Conservation (phyloP, 495 filamentous ascomycete genomes). For the Talaromyces liani region DNA sequence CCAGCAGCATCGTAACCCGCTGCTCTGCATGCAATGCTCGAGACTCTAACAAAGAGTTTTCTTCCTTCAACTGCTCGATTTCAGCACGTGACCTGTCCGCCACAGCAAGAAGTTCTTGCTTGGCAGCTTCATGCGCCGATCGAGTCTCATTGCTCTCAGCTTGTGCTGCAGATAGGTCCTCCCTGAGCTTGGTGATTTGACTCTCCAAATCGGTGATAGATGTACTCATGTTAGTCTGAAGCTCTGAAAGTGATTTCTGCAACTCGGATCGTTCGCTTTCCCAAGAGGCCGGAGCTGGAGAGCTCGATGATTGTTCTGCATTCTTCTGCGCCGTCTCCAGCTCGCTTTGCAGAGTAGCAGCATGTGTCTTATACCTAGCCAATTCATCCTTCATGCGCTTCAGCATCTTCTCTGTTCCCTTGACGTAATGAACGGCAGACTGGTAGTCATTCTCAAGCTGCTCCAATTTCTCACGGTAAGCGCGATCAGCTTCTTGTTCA, state of each 20-base stretch:
- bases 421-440: constrained; percentile 99
- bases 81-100: constrained; percentile 55
- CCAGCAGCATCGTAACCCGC: constrained; percentile 84
- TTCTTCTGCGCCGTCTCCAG: constrained; percentile 48
- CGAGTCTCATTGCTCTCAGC: constrained; percentile 60
- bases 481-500: constrained; percentile 72
- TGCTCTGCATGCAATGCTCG: constrained; percentile 85
- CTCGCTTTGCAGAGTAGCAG: constrained; percentile 73
- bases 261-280: constrained; percentile 66
- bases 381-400: constrained; percentile 98
- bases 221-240: constrained; percentile 59
- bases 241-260: constrained; percentile 53
- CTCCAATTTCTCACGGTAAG: constrained; percentile 84
- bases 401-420: constrained; percentile 98
- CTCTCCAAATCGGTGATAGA: constrained; percentile 61
- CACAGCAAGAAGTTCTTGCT: constrained; percentile 48
- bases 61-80: constrained; percentile 71
- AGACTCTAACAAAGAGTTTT: constrained; percentile 70
- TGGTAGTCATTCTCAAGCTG: constrained; percentile 95
- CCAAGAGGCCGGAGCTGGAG: constrained; percentile 54
- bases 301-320: constrained; percentile 27
- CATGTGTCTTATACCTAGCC: constrained; percentile 77
- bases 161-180: constrained; percentile 55
- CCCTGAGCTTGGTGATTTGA: constrained; percentile 58
- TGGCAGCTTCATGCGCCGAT: constrained; percentile 47